Base-by-base conservation (phyloP, 441 rosid species). In the Viola pubescens region DNA sequence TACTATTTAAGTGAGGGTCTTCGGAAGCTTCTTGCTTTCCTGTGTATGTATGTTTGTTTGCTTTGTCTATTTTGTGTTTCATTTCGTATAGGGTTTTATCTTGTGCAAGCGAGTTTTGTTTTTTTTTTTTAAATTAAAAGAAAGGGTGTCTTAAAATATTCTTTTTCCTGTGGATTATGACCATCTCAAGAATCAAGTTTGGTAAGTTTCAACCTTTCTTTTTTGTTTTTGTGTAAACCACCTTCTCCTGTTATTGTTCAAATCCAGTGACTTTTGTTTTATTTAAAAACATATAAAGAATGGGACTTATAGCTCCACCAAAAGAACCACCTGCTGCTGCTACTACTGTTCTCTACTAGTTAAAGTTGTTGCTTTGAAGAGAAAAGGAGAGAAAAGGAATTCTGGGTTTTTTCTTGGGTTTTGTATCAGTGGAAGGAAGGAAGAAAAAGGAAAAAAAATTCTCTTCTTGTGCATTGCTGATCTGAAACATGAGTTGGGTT, bases 341-440 rank as follows among this genome's bases (percentile, higher is more conserved):
- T 26, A 2, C 34, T 26, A 26, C 34, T 26, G 34, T 26, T 38
- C n/a, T 34, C 41, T 56, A 37, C 53, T 46, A 38, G 62, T 48
- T 62, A 11, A 57, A 54, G 26, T 68, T 13, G 54, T 43, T 53
- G 34, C 57, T 39, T 39, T 71, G 48, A 59, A 56, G 57, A 43
- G 44, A 48, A 9, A 62, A 48, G 14, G 53, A 16, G 50, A 40
- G 34, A 26, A 2, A 49, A 61, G 66, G 10, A 56, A 12, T 19
- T 47, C 7, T 71, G 61, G 69, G 68, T 60, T 70, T 61, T 75
- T 48, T 63, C 12, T 7, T 43, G 50, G 47, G 46, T 63, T 48
- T 44, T 55, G 52, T 6, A 2, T 43, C n/a, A 12, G 4, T 38
- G 45, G 13, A 54, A 58, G 56, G 48, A 46, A 43, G 46, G 46